A percentile compares a stretch with the other conserved stretches of the same genome.
phyloP scores from a whole-genome alignment of 495 filamentous ascomycete species.

The Acidomyces sp. region DNA sequence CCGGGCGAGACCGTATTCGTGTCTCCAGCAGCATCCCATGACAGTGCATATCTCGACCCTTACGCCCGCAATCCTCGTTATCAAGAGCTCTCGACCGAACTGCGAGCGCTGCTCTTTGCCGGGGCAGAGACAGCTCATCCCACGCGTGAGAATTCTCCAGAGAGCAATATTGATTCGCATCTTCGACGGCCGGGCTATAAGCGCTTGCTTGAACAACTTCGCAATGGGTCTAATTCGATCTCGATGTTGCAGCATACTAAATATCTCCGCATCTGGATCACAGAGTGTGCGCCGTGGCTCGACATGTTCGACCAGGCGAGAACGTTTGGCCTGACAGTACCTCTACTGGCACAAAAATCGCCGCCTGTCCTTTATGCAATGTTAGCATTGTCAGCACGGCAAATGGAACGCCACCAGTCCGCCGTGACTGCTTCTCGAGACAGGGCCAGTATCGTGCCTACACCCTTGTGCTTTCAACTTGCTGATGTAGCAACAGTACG shows the following conservation, averaged over 20 bases:
- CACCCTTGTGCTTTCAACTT: too few species aligned
- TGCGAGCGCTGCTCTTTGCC: not conserved
- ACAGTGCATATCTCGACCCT: too few species aligned
- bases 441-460: too few species aligned
- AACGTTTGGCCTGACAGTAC: slow-evolving; percentile 33
- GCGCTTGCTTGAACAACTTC: not conserved
- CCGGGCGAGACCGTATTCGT: too few species aligned
- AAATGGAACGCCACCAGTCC: not conserved
- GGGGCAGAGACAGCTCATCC: not conserved
- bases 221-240: not conserved
- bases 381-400: not conserved
- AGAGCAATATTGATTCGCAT: not conserved
- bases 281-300: slow-evolving; percentile 16
- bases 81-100: not conserved
- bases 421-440: not conserved
- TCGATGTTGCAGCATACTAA: not conserved
- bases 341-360: slow-evolving; percentile 29
- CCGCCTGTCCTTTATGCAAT: not conserved
- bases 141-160: not conserved
- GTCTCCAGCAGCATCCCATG: too few species aligned
- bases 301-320: slow-evolving; percentile 38
- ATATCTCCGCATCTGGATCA: not conserved
- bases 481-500: too few species aligned
- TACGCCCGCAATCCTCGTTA: not conserved
- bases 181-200: not conserved